A percentile compares a stretch with the other conserved stretches of the same genome.
Evolutionary conservation across 306 rosid species (phyloP).

Genomic region (Quercus bicolor): DNA sequence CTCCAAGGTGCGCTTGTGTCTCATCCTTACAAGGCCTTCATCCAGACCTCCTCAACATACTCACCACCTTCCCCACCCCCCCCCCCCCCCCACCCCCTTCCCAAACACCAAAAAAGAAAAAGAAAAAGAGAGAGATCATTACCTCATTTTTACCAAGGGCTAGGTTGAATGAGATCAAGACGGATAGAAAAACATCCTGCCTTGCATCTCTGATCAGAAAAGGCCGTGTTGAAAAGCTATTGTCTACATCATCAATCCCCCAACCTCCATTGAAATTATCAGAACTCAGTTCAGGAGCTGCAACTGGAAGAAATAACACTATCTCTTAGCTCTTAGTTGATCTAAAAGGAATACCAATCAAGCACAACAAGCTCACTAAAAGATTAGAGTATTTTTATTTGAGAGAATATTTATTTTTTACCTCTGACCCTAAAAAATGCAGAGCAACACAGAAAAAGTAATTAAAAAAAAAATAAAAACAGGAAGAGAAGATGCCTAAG

Average conservation of each 20-base stretch:
- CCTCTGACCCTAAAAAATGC: too few relatives aligned
- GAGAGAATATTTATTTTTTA: too few relatives aligned
- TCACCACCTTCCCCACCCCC: not conserved
- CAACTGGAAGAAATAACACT: constrained; percentile 28
- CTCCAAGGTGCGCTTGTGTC: too few relatives aligned
- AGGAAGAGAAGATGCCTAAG: too few relatives aligned
- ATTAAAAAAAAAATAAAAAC: too few relatives aligned
- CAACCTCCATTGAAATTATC: constrained; percentile 68
- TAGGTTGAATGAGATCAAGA: constrained; percentile 79
- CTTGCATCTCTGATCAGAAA: constrained; percentile 77
- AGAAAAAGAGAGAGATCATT: constrained; percentile 12
- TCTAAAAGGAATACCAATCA: constrained; percentile 5
- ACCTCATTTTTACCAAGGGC: constrained; percentile 63
- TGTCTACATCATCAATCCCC: constrained; percentile 81
- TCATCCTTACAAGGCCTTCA: too few relatives aligned
- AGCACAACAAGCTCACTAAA: constrained; percentile 6
- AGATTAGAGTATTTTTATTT: constrained; percentile 5
- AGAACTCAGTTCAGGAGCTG: constrained; percentile 67
- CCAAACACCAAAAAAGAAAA: not conserved
- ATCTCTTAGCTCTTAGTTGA: constrained; percentile 13
- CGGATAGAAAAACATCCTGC: constrained; percentile 72
- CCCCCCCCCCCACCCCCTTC: not conserved
- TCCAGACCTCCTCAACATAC: too few relatives aligned
- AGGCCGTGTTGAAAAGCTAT: constrained; percentile 80
- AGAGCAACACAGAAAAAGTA: too few relatives aligned